Evolutionary conservation across 192 early-diverging fungal species (phyloP), one percentile per base, ranked within the genome.

Genomic region (Backusella luteola): DNA sequence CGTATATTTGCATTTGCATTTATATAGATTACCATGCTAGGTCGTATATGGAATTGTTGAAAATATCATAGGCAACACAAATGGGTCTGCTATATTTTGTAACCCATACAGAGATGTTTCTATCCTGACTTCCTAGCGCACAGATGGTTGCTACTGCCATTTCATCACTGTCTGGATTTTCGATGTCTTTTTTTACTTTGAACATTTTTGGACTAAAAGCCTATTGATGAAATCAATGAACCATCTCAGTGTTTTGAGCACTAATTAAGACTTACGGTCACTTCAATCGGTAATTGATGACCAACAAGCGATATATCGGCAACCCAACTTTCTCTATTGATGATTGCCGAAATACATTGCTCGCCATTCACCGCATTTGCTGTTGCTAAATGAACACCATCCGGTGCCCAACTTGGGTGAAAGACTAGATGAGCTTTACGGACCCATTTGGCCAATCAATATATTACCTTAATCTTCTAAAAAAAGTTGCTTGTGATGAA

Each of bases 91-190:
- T 82, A 34, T 90, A 87, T 32, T 89, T 87, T 2, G 95, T 97
- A 80, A 89, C 88, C 97, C 97, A 99, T 4, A 99, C 86, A 1
- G 94, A 91, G 29, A 99, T 80, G 21, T 92, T 88, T 67, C 93
- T 83, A 85, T 99, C 97, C 74, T 97, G 96, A 73, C 93, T 92
- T n/a, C 93, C 96, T 17, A 96, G 83, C 0, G 97, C 96, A 79
- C 92, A 94, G 1, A 98, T 82, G 1, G 90, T 88, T 12, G 86
- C 86, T 19, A 83, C 73, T 21, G 83, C 78, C 17, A 75, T 80
- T 3, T 77, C 59, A 21, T 77, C 74, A 34, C 76, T 80, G 12
- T 74, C 78, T 3, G 74, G 36, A 6, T 76, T 75, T 53, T 77
- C 79, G 7, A 77, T 38, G 17, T 38, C 76, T 44, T 63, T 53